Percentiles rank a stretch among this genome's conserved stretches.
These are phyloP conservation scores for Aureobasidium sp. DNA, from an alignment of 2,329 filamentous ascomycete species.

Conservation along the genomic window DNA sequence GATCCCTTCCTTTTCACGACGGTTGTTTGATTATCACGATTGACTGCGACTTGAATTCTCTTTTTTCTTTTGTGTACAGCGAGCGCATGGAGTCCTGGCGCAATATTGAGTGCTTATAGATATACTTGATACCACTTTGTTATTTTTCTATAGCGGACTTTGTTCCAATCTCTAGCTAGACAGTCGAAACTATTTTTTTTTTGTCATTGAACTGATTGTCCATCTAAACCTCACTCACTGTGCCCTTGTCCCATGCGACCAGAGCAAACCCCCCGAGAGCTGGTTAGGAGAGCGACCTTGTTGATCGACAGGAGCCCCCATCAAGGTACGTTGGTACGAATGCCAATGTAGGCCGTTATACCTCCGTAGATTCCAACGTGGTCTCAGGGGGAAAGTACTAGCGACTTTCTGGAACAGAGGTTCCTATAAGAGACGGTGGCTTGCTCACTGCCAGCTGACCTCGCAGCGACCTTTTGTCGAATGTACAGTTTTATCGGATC, in stretches of 20 bases:
- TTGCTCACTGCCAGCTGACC: not conserved
- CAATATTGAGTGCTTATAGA: not conserved
- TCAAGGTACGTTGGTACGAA: not conserved
- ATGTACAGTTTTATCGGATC: not conserved
- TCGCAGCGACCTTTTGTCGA: not conserved
- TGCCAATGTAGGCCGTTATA: not conserved
- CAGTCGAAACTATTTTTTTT: not conserved
- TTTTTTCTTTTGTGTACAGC: not conserved
- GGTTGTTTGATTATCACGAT: not conserved
- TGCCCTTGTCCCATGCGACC: not conserved
- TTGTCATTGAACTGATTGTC: not conserved
- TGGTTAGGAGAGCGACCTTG: not conserved
- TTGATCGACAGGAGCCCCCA: not conserved
- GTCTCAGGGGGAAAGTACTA: not conserved
- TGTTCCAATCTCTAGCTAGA: not conserved
- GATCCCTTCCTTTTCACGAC: not conserved
- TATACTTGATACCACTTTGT: slow-evolving; percentile 1
- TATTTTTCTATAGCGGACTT: not conserved
- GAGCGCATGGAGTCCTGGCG: not conserved
- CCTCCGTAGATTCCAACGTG: not conserved
- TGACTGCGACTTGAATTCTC: not conserved
- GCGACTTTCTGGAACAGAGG: not conserved
- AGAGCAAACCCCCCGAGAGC: not conserved
- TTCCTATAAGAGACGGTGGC: not conserved
- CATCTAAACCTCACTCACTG: not conserved